Evolutionary conservation across 2,329 filamentous ascomycete genomes (phyloP).

Genomic region (Aspergillus sp.): DNA sequence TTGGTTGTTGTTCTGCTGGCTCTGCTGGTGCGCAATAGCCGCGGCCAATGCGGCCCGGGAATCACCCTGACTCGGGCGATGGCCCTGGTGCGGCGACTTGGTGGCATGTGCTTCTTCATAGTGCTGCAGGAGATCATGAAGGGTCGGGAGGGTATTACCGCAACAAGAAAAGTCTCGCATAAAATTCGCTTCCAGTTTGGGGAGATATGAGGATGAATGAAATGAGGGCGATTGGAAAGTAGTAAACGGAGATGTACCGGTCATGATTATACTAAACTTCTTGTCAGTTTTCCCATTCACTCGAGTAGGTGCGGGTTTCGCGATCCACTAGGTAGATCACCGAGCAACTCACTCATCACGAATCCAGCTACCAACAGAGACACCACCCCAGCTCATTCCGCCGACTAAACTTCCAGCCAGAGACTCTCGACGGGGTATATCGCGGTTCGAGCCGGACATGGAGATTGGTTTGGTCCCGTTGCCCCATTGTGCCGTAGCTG

Average conservation of each 20-base stretch:
- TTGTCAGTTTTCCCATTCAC: slow-evolving; percentile 15
- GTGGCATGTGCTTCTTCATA: slow-evolving; percentile 93
- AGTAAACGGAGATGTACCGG: slow-evolving; percentile 85
- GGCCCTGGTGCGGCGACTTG: slow-evolving; percentile 49
- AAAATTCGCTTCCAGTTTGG: slow-evolving; percentile 94
- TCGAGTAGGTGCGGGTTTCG: not conserved
- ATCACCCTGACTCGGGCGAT: slow-evolving; percentile 47
- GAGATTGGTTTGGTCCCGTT: slow-evolving; percentile 58
- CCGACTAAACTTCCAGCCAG: slow-evolving; percentile 59
- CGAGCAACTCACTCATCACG: slow-evolving; percentile 83
- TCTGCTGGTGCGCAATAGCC: slow-evolving; percentile 46
- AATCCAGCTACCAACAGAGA: slow-evolving; percentile 95
- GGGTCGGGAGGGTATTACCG: slow-evolving; percentile 78
- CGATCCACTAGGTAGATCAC: slow-evolving; percentile 13
- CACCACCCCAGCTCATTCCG: slow-evolving; percentile 94
- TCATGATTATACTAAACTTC: slow-evolving; percentile 76
- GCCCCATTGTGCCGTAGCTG: slow-evolving; percentile 49
- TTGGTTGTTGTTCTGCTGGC: slow-evolving; percentile 38
- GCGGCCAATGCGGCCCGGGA: slow-evolving; percentile 48
- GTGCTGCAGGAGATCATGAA: slow-evolving; percentile 93
- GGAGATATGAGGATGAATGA: slow-evolving; percentile 93
- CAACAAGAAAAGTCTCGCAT: slow-evolving; percentile 98
- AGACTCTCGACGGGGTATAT: slow-evolving; percentile 54
- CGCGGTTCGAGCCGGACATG: slow-evolving; percentile 46
- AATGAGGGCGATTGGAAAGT: slow-evolving; percentile 85